Evolutionary conservation across 1,284 basidiomycete species (phyloP).

Genomic region (Papiliotrema fonsecae): DNA sequence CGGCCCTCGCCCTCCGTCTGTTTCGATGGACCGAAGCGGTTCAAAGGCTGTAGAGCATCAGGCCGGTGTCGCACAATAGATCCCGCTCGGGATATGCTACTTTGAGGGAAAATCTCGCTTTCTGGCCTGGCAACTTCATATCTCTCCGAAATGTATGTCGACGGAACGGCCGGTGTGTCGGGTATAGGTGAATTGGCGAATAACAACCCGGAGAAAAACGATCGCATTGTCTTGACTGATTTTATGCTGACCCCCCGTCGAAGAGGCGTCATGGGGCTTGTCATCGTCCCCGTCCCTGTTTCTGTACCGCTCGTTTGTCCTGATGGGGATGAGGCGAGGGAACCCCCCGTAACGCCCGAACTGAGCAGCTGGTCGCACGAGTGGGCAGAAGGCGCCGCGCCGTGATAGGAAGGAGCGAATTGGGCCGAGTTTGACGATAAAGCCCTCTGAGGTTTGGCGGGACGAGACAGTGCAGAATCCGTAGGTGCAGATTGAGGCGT

Average conservation of each 20-base stretch:
- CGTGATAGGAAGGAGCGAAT: not conserved
- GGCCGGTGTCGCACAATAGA: not conserved
- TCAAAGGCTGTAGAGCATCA: not conserved
- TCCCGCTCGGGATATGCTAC: not conserved
- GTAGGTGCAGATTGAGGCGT: too few relatives aligned
- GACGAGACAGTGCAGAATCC: too few relatives aligned
- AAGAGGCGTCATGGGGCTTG: conserved; percentile 5
- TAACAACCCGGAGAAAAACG: conserved; percentile 31
- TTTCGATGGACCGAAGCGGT: too few relatives aligned
- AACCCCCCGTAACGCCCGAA: not conserved
- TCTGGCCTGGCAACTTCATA: conserved; percentile 24
- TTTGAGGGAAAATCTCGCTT: conserved; percentile 26
- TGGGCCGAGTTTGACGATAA: not conserved
- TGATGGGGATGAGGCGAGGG: not conserved
- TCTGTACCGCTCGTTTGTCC: not conserved
- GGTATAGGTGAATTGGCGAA: conserved; percentile 2
- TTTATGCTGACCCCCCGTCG: conserved; percentile 27
- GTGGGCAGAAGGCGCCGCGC: not conserved
- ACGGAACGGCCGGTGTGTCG: conserved; percentile 12
- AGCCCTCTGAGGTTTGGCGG: not conserved
- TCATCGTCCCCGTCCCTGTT: too few relatives aligned
- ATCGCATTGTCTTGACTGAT: conserved; percentile 29
- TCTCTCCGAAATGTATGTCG: not conserved
- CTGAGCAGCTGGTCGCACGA: not conserved
- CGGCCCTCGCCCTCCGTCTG: too few relatives aligned